phyloP scores from a whole-genome alignment of 2,329 filamentous ascomycete species.

The Trichophaea hybrida region DNA sequence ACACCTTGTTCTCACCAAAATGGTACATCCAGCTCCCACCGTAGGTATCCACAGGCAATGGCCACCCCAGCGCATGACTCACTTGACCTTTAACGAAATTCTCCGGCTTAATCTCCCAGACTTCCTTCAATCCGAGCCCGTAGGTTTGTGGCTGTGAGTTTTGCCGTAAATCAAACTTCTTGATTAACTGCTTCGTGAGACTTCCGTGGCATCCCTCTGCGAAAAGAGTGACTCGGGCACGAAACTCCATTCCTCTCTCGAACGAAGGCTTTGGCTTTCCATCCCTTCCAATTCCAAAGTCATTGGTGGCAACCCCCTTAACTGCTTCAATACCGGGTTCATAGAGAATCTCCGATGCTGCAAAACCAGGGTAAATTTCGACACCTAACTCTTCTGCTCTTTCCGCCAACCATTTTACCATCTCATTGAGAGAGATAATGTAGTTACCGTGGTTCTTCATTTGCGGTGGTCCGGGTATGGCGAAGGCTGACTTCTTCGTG shows the following conservation, averaged over 20 bases:
- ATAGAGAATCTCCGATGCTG: constrained; percentile 85
- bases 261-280: constrained; percentile 81
- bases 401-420: constrained; percentile 90
- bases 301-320: constrained; percentile 88
- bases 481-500: constrained; percentile 63
- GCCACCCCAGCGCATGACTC: constrained; percentile 84
- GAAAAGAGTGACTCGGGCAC: constrained; percentile 79
- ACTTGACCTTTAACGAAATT: constrained; percentile 82
- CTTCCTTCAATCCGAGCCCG: constrained; percentile 84
- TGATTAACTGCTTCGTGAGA: constrained; percentile 84
- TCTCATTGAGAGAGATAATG: constrained; percentile 88
- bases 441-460: constrained; percentile 99
- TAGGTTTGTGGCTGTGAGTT: constrained; percentile 94
- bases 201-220: constrained; percentile 93
- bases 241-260: constrained; percentile 96
- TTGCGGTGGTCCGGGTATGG: constrained; percentile 78
- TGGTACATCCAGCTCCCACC: constrained; percentile 99
- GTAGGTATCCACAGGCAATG: constrained; percentile 74
- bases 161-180: constrained; percentile 78
- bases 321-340: constrained; percentile 67
- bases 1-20: constrained; percentile 93
- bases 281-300: constrained; percentile 67
- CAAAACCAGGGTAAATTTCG: constrained; percentile 91
- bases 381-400: constrained; percentile 93
- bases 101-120: constrained; percentile 88